phyloP scores from a whole-genome alignment of 495 filamentous ascomycete species.

The Viridothelium virens region DNA sequence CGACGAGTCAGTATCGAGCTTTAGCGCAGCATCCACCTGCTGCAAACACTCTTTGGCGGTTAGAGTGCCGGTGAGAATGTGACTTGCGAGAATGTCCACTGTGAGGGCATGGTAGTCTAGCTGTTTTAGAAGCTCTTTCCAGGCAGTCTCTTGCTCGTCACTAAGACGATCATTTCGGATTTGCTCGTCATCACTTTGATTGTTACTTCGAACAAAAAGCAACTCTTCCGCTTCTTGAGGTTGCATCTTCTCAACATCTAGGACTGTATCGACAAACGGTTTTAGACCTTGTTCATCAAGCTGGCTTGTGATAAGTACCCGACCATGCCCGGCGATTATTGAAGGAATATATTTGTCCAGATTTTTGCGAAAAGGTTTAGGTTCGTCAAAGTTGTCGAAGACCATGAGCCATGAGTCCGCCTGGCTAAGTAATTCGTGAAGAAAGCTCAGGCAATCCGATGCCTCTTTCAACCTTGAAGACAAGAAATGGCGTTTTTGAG shows the following conservation, averaged over 20 bases:
- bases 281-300: not conserved
- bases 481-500: not conserved
- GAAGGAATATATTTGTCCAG: not conserved
- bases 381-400: not conserved
- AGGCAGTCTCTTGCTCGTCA: not conserved
- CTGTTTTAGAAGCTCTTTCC: not conserved
- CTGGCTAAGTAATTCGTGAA: not conserved
- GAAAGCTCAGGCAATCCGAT: not conserved
- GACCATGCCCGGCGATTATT: not conserved
- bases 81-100: not conserved
- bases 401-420: not conserved
- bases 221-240: not conserved
- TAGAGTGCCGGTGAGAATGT: not conserved
- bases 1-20: not conserved
- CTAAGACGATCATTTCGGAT: not conserved
- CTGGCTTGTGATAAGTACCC: not conserved
- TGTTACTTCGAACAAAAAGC: not conserved
- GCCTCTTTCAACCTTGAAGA: not conserved
- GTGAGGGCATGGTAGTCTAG: not conserved
- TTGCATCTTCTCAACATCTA: not conserved
- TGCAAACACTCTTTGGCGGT: not conserved
- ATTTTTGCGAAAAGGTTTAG: not conserved
- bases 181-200: not conserved
- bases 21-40: not conserved
- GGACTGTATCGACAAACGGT: not conserved